phyloP scores from a whole-genome alignment of 352 stramenopile genomes.

The Globisporangium okanoganense region DNA sequence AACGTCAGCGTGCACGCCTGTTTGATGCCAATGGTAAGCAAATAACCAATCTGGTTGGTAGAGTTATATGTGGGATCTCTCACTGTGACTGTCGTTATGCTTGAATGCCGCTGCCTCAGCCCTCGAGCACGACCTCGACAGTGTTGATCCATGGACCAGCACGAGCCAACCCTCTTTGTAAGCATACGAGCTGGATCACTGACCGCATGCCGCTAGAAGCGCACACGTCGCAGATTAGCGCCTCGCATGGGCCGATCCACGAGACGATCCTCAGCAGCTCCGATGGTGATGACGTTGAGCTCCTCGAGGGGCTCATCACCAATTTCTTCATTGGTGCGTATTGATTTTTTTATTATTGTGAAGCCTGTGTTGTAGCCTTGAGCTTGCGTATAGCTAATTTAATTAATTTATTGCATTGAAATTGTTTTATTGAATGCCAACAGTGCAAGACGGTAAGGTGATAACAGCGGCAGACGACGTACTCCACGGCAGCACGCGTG shows the following conservation, averaged over 20 bases:
- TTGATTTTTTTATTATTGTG: background rate
- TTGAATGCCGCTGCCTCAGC: constrained; percentile 10
- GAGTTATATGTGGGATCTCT: background rate
- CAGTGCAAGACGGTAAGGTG: constrained; percentile 42
- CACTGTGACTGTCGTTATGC: background rate
- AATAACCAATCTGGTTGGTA: too few relatives aligned
- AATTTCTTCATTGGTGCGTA: constrained; percentile 76
- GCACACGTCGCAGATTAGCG: constrained; percentile 20
- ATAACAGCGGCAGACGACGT: constrained; percentile 45
- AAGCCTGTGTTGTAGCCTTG: background rate
- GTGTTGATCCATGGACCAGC: constrained; percentile 50
- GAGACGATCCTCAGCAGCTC: constrained; percentile 51
- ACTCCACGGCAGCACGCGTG: constrained; percentile 54
- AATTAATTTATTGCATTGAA: too few relatives aligned
- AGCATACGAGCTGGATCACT: constrained; percentile 71
- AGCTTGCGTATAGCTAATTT: too few relatives aligned
- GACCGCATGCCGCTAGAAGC: constrained; percentile 49
- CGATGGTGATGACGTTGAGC: constrained; percentile 19
- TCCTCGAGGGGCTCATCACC: constrained; percentile 74
- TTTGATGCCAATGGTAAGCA: constrained; percentile 35
- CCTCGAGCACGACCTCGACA: constrained; percentile 30
- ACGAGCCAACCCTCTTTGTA: constrained; percentile 43
- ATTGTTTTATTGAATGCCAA: background rate
- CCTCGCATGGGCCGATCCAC: constrained; percentile 28
- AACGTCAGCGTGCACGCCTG: constrained; percentile 49